Conservation (phyloP, 2,329 filamentous ascomycete species). For the Xylaria sp. region DNA sequence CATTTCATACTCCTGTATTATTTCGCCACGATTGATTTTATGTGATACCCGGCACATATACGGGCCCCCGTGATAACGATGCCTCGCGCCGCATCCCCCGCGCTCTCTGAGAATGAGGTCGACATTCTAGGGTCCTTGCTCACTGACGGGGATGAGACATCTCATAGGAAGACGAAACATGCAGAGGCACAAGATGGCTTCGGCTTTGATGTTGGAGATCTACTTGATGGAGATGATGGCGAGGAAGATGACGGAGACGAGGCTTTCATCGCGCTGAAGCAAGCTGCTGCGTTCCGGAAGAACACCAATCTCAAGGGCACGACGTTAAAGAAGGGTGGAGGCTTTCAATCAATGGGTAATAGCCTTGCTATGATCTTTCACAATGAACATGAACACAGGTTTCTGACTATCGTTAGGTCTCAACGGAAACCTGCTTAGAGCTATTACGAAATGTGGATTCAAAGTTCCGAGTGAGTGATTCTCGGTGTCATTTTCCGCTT, state of each 20-base stretch:
- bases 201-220: slow-evolving; percentile 68
- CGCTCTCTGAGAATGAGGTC: slow-evolving; percentile 87
- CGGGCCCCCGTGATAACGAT: slow-evolving; percentile 58
- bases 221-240: slow-evolving; percentile 67
- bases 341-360: slow-evolving; percentile 91
- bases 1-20: not conserved
- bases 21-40: slow-evolving; percentile 2
- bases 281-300: slow-evolving; percentile 90
- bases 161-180: slow-evolving; percentile 54
- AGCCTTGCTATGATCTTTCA: slow-evolving; percentile 28
- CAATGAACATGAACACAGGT: not conserved
- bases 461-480: slow-evolving; percentile 76
- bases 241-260: slow-evolving; percentile 77
- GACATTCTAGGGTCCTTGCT: slow-evolving; percentile 88
- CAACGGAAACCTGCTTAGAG: slow-evolving; percentile 84
- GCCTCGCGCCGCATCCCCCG: slow-evolving; percentile 81
- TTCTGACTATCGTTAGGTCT: slow-evolving; percentile 63
- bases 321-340: slow-evolving; percentile 92
- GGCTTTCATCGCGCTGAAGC: slow-evolving; percentile 88
- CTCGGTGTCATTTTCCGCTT: not conserved
- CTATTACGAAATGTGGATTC: slow-evolving; percentile 94
- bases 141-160: slow-evolving; percentile 65
- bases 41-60: not conserved
- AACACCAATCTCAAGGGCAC: slow-evolving; percentile 83
- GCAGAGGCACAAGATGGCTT: slow-evolving; percentile 53